phyloP scores from a whole-genome alignment of 345 rosid genomes.

The Diplotaxis tenuifolia region DNA sequence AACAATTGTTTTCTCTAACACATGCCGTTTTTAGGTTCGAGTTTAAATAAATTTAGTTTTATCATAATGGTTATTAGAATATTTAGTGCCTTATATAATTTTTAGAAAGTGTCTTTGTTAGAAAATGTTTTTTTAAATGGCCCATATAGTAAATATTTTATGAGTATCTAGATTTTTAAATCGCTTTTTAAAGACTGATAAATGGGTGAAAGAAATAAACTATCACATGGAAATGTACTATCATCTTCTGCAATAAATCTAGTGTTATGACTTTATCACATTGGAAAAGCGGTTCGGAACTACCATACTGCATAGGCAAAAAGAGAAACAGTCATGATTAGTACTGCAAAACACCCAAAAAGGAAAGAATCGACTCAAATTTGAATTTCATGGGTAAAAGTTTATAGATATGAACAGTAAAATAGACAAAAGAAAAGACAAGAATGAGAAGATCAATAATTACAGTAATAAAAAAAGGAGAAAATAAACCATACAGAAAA shows the following conservation, averaged over 20 bases:
- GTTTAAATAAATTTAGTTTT: background rate
- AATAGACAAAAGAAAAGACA: constrained; percentile 25
- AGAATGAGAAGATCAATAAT: background rate
- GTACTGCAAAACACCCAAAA: constrained; percentile 17
- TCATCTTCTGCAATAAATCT: constrained; percentile 16
- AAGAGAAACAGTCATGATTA: constrained; percentile 31
- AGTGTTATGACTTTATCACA: constrained; percentile 16
- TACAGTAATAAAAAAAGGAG: background rate
- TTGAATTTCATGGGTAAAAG: constrained; percentile 26
- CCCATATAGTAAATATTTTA: background rate
- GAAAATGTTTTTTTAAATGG: background rate
- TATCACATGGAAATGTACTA: constrained; percentile 26
- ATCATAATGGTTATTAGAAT: background rate
- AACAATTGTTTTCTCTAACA: background rate
- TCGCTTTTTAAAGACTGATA: too few species aligned
- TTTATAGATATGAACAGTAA: background rate
- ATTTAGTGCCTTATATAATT: background rate
- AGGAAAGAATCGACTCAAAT: constrained; percentile 13
- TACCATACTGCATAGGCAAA: background rate
- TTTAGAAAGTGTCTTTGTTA: background rate
- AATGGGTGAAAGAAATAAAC: background rate
- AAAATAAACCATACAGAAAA: background rate
- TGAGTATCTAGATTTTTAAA: background rate
- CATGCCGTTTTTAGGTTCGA: background rate
- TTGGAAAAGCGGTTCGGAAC: constrained; percentile 26